Conservation (phyloP, 345 rosid genomes). For the Linum usitatissimum region DNA sequence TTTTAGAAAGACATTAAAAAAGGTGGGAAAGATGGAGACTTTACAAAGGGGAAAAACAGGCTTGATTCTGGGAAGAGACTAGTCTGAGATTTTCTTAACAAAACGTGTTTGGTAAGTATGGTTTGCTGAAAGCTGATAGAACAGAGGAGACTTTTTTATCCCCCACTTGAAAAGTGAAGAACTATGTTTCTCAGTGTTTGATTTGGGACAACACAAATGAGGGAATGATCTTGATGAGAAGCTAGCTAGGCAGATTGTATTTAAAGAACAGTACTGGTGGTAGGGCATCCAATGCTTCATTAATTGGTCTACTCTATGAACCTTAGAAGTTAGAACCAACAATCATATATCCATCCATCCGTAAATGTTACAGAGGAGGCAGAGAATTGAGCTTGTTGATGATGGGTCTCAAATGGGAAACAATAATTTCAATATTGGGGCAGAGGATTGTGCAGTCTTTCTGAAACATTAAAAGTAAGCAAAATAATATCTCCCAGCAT, state of each 20-base stretch:
- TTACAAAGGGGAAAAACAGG: neutral
- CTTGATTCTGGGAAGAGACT: neutral
- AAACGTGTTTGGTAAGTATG: slow-evolving; percentile 1
- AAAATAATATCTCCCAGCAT: too few species aligned
- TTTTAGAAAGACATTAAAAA: slow-evolving; percentile 2
- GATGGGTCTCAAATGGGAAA: neutral
- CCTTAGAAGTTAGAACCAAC: neutral
- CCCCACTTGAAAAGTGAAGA: too few species aligned
- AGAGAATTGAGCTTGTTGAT: neutral
- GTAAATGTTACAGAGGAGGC: neutral
- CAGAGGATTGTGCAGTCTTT: neutral
- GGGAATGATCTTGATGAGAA: neutral
- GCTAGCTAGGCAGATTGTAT: neutral
- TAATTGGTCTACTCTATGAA: neutral
- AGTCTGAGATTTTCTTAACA: slow-evolving; percentile 1
- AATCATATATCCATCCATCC: neutral
- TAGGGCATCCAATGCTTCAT: neutral
- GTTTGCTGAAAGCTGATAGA: neutral
- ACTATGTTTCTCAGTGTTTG: neutral
- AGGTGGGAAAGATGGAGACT: slow-evolving; percentile 1
- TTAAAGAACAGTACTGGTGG: neutral
- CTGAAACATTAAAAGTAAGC: neutral
- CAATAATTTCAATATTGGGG: neutral
- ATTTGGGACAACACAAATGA: neutral
- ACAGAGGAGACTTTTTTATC: neutral